These are phyloP conservation scores for Rauvolfia tetraphylla DNA, from an alignment of 257 asterid species.

Conservation along the genomic window DNA sequence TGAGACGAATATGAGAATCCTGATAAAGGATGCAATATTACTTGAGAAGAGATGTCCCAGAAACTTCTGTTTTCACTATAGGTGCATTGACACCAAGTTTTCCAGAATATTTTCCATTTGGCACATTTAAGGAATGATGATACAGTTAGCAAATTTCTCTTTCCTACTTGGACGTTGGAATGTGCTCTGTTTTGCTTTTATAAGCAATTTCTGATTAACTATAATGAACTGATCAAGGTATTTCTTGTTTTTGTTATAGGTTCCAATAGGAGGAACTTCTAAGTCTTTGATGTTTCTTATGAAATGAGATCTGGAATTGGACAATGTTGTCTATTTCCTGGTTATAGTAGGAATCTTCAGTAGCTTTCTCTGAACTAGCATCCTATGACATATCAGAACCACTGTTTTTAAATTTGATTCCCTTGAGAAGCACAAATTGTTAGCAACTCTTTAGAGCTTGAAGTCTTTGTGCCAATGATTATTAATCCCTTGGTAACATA, in stretches of 20 bases:
- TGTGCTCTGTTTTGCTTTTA: neutral
- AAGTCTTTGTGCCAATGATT: neutral
- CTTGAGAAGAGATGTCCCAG: neutral
- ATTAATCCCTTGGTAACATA: neutral
- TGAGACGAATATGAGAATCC: neutral
- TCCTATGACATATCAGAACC: neutral
- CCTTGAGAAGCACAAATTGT: neutral
- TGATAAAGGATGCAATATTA: neutral
- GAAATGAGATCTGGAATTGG: neutral
- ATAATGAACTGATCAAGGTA: neutral
- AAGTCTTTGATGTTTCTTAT: neutral
- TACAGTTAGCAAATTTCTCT: neutral
- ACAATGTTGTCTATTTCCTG: no score
- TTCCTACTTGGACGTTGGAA: neutral
- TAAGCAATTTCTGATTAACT: neutral
- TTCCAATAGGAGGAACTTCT: neutral
- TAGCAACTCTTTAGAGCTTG: neutral
- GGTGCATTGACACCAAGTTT: neutral
- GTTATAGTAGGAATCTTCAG: neutral
- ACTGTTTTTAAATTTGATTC: neutral
- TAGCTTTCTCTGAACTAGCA: neutral
- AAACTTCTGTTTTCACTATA: neutral
- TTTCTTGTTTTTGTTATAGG: neutral
- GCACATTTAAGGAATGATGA: neutral
- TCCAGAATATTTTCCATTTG: neutral